phyloP scores from a whole-genome alignment of 371 early-diverging fungal genomes.

The Mortierella sp. region DNA sequence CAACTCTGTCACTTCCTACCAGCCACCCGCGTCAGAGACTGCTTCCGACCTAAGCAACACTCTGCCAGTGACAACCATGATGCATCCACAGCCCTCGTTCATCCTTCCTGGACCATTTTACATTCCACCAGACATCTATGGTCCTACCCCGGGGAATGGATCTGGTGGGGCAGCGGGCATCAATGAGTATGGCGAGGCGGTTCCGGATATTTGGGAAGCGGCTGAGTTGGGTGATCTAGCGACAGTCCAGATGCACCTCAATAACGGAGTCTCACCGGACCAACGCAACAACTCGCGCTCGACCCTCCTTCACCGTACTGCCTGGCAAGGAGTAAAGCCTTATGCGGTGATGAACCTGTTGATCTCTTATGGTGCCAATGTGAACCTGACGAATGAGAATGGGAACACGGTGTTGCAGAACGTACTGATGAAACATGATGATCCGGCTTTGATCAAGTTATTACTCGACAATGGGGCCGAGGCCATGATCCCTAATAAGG shows the following conservation, averaged over 20 bases:
- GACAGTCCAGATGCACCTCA: constrained; percentile 35
- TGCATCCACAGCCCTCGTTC: constrained; percentile 23
- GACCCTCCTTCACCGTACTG: constrained; percentile 40
- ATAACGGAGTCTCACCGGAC: constrained; percentile 38
- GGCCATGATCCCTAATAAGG: constrained; percentile 41
- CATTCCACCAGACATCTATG: constrained; percentile 35
- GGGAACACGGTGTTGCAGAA: constrained; percentile 48
- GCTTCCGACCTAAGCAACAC: constrained; percentile 17
- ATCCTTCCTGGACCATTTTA: constrained; percentile 22
- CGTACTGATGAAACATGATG: constrained; percentile 49
- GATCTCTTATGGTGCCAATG: constrained; percentile 46
- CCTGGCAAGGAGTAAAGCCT: constrained; percentile 42
- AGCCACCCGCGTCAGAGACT: constrained; percentile 27
- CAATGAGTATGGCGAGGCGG: constrained; percentile 20
- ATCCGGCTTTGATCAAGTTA: constrained; percentile 38
- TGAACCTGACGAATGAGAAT: constrained; percentile 46
- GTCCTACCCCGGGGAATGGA: constrained; percentile 2
- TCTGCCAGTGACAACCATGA: constrained; percentile 1
- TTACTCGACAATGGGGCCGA: constrained; percentile 47
- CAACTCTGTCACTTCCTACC: constrained; percentile 34
- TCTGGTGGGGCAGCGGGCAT: not conserved
- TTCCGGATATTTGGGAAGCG: constrained; percentile 44
- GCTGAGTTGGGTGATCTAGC: constrained; percentile 43
- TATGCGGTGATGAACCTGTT: constrained; percentile 36
- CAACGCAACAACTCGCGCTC: constrained; percentile 48